phyloP scores from a whole-genome alignment of 2,329 filamentous ascomycete genomes.

The Niveomyces coronatus region DNA sequence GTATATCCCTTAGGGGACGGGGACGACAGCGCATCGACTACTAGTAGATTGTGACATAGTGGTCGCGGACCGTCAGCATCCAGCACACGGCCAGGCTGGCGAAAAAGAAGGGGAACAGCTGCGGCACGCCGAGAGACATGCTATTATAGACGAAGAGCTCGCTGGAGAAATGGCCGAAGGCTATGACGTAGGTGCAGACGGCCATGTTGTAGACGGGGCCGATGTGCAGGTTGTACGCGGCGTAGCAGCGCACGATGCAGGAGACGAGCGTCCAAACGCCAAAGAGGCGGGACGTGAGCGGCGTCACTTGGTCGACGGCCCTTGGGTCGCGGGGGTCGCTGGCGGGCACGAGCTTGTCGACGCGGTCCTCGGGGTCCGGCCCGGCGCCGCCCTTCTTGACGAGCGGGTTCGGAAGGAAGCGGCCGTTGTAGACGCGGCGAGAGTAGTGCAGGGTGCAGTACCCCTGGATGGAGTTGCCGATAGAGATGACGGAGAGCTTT shows the following conservation, averaged over 20 bases:
- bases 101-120: constrained; percentile 45
- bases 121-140: constrained; percentile 50
- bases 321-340: constrained; percentile 28
- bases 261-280: constrained; percentile 81
- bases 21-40: too few species aligned
- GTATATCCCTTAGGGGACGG: too few species aligned
- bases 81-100: constrained; percentile 43
- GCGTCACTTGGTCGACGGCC: constrained; percentile 53
- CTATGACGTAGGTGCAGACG: constrained; percentile 71
- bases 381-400: constrained; percentile 22
- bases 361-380: constrained; percentile 8
- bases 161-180: constrained; percentile 64
- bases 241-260: constrained; percentile 67
- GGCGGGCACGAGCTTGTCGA: constrained; percentile 10
- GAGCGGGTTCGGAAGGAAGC: constrained; percentile 43
- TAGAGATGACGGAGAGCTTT: constrained; percentile 77
- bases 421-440: constrained; percentile 72
- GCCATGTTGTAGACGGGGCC: constrained; percentile 68
- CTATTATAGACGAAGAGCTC: constrained; percentile 77
- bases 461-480: constrained; percentile 77
- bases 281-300: constrained; percentile 69
- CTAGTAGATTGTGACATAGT: constrained; percentile 47
- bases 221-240: constrained; percentile 69
- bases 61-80: constrained; percentile 57
- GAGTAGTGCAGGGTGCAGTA: constrained; percentile 74